These are phyloP conservation scores for Xylaria sp. DNA, from an alignment of 2,329 filamentous ascomycete species.

Conservation along the genomic window DNA sequence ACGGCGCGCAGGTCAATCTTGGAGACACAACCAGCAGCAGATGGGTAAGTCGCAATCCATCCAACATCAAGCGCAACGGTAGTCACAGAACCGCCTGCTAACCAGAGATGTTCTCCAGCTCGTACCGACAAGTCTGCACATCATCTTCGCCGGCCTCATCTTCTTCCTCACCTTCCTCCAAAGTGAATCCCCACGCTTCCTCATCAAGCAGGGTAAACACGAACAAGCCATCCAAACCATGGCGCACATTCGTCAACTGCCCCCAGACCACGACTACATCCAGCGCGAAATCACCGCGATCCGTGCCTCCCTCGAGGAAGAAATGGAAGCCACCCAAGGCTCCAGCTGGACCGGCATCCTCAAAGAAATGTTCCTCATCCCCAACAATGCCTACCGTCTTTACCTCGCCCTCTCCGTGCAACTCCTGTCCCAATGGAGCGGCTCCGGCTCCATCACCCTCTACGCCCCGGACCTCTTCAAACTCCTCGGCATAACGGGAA, in stretches of 20 bases:
- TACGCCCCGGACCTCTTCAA: constrained; percentile 71
- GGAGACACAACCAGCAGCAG: constrained; percentile 41
- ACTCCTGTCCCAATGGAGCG: constrained; percentile 68
- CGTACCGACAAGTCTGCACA: constrained; percentile 67
- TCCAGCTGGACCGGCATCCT: constrained; percentile 59
- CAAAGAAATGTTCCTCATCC: constrained; percentile 62
- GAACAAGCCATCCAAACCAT: constrained; percentile 55
- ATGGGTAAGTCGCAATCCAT: constrained; percentile 36
- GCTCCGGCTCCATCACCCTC: constrained; percentile 68
- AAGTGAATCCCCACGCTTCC: constrained; percentile 64
- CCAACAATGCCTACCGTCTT: constrained; percentile 67
- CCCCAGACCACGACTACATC: constrained; percentile 56
- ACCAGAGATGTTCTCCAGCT: constrained; percentile 38
- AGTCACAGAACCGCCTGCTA: background rate
- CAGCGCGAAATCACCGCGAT: constrained; percentile 59
- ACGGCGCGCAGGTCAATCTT: constrained; percentile 50
- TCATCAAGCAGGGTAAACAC: constrained; percentile 58
- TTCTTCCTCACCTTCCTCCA: constrained; percentile 64
- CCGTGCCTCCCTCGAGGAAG: constrained; percentile 59
- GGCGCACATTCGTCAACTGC: constrained; percentile 53
- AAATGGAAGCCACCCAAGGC: constrained; percentile 65
- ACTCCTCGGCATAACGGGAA: constrained; percentile 64
- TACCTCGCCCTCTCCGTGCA: constrained; percentile 65
- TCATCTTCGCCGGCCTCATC: constrained; percentile 72
- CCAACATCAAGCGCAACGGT: background rate